Conservation (phyloP, 2,329 filamentous ascomycete genomes). For the Aspergillus uvarum region DNA sequence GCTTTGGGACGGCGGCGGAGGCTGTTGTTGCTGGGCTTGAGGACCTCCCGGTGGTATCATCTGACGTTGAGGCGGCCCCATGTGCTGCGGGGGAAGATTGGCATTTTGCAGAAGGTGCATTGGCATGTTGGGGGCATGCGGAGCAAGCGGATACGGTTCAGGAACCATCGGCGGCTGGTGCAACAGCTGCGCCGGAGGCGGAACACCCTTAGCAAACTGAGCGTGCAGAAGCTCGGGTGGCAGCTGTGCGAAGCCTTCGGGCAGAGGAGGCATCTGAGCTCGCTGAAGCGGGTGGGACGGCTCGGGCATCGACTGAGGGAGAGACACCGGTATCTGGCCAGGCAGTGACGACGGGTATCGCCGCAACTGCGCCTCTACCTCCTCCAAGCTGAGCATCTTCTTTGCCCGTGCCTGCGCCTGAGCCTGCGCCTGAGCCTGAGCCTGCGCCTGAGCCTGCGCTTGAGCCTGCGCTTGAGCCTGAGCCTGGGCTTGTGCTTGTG, state of each 20-base stretch:
- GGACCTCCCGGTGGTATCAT: slow-evolving; percentile 37
- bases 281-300: slow-evolving; percentile 33
- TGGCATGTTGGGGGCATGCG: slow-evolving; percentile 53
- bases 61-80: slow-evolving; percentile 40
- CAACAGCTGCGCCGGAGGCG: slow-evolving; percentile 35
- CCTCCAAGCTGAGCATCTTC: slow-evolving; percentile 93
- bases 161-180: slow-evolving; percentile 42
- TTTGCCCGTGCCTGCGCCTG: slow-evolving; percentile 47
- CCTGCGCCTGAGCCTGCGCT: slow-evolving; percentile 6
- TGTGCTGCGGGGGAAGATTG: slow-evolving; percentile 57
- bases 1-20: slow-evolving; percentile 37
- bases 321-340: slow-evolving; percentile 27
- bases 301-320: slow-evolving; percentile 31
- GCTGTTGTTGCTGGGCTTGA: slow-evolving; percentile 34
- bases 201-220: slow-evolving; percentile 35
- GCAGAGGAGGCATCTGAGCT: slow-evolving; percentile 32
- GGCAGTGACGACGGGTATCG: slow-evolving; percentile 50
- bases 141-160: slow-evolving; percentile 45
- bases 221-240: slow-evolving; percentile 51
- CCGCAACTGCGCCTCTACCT: slow-evolving; percentile 92
- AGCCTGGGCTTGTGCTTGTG: background rate
- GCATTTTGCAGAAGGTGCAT: slow-evolving; percentile 79
- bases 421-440: slow-evolving; percentile 22
- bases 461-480: background rate
- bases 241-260: slow-evolving; percentile 35